Evolutionary conservation across 2,329 filamentous ascomycete species (phyloP).

Genomic region (Claviceps sorghi): DNA sequence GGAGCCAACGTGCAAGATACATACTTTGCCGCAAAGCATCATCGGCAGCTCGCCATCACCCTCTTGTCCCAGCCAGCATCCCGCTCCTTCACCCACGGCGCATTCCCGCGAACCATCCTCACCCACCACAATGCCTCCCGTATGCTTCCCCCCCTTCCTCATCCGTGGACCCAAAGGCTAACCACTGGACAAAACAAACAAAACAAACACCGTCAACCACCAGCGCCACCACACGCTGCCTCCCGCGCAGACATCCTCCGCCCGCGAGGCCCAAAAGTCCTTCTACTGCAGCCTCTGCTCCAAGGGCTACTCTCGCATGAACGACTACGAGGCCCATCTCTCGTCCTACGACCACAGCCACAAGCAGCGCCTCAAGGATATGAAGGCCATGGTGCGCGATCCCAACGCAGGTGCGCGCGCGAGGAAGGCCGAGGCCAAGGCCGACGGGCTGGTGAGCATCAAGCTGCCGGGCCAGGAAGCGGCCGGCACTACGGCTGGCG

Average conservation of each 20-base stretch:
- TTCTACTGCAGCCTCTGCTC: slow-evolving; percentile 81
- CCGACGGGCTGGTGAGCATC: slow-evolving; percentile 53
- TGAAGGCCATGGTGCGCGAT: slow-evolving; percentile 70
- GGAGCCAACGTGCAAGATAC: not conserved
- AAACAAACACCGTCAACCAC: not conserved
- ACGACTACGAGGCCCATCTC: slow-evolving; percentile 91
- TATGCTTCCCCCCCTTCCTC: slow-evolving; percentile 17
- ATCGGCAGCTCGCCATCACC: not conserved
- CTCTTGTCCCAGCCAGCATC: not conserved
- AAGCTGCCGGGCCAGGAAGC: slow-evolving; percentile 33
- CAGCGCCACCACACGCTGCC: slow-evolving; percentile 44
- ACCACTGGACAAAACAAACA: not conserved
- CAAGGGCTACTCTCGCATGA: slow-evolving; percentile 89
- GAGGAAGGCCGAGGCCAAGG: slow-evolving; percentile 55
- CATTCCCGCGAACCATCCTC: too few species aligned
- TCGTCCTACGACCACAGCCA: slow-evolving; percentile 92
- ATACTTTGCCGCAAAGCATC: not conserved
- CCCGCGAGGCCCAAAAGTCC: slow-evolving; percentile 61
- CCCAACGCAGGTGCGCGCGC: slow-evolving; percentile 50
- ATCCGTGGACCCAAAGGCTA: slow-evolving; percentile 34
- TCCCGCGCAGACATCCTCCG: slow-evolving; percentile 44
- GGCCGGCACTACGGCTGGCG: slow-evolving; percentile 14
- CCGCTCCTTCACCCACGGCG: not conserved
- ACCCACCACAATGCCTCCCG: slow-evolving; percentile 36
- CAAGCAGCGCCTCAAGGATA: slow-evolving; percentile 75